Percentiles rank a stretch among this genome's conserved stretches.
phyloP scores from a whole-genome alignment of 495 filamentous ascomycete species.

The Hypomontagnella monticulosa region DNA sequence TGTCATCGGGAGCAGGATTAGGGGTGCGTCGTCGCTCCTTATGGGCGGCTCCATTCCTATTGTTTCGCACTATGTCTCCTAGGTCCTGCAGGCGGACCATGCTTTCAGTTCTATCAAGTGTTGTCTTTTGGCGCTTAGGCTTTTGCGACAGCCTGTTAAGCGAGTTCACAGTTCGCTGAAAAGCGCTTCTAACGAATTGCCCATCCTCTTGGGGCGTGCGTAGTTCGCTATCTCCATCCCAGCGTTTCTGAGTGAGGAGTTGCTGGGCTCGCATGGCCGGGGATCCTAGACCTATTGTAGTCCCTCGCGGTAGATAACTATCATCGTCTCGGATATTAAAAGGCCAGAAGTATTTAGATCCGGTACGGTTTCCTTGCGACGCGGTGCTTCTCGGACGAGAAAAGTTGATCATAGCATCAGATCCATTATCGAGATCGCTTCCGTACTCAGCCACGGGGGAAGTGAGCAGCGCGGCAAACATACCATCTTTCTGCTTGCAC shows the following conservation, averaged over 20 bases:
- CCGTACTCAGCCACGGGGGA: constrained; percentile 8
- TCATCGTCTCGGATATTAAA: constrained; percentile 5
- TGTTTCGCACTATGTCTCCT: constrained; percentile 31
- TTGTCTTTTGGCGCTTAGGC: background rate
- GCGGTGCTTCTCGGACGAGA: constrained; percentile 20
- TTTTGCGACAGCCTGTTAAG: constrained; percentile 6
- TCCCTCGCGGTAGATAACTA: constrained; percentile 9
- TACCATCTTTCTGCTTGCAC: constrained; percentile 36
- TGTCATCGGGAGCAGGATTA: background rate
- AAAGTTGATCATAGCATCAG: constrained; percentile 15
- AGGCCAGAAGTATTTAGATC: constrained; percentile 29
- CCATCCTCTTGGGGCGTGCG: background rate
- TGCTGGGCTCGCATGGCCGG: background rate
- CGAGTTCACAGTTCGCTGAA: background rate
- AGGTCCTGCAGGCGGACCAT: constrained; percentile 34
- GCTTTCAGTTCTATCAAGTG: background rate
- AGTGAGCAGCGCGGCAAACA: constrained; percentile 43
- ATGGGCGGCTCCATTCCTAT: constrained; percentile 3
- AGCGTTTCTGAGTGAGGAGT: background rate
- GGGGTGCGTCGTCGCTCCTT: constrained; percentile 11
- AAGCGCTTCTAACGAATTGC: background rate
- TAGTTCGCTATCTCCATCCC: background rate
- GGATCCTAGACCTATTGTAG: background rate
- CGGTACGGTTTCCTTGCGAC: constrained; percentile 1
- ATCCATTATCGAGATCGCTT: background rate